Evolutionary conservation across 2,329 filamentous ascomycete genomes (phyloP).

Genomic region (Myrmaecium sp.): DNA sequence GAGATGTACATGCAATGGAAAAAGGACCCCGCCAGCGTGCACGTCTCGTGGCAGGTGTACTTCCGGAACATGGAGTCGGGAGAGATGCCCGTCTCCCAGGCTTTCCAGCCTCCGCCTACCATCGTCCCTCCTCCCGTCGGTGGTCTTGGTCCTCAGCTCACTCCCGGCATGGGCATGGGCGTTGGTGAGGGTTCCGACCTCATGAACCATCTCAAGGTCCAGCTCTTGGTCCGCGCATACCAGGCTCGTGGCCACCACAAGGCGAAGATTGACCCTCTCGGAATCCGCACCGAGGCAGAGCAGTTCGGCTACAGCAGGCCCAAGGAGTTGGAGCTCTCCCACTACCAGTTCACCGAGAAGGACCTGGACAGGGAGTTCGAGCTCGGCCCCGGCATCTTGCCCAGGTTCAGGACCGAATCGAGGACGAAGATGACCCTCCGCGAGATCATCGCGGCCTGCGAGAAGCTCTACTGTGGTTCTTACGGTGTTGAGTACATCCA

Average conservation of each 20-base stretch:
- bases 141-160: slow-evolving; percentile 52
- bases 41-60: slow-evolving; percentile 98
- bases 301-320: slow-evolving; percentile 76
- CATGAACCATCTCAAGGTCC: slow-evolving; percentile 93
- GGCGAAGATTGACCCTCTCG: slow-evolving; percentile 89
- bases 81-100: slow-evolving; percentile 93
- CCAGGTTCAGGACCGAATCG: slow-evolving; percentile 74
- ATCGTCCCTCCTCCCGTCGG: slow-evolving; percentile 70
- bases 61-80: slow-evolving; percentile 99
- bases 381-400: slow-evolving; percentile 86
- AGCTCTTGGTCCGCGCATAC: slow-evolving; percentile 91
- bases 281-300: slow-evolving; percentile 72
- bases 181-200: slow-evolving; percentile 61
- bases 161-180: slow-evolving; percentile 50
- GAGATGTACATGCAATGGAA: slow-evolving; percentile 99
- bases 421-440: slow-evolving; percentile 93
- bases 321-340: slow-evolving; percentile 80
- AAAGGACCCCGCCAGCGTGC: slow-evolving; percentile 78
- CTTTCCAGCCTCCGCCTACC: slow-evolving; percentile 88
- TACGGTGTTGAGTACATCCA: slow-evolving; percentile 98
- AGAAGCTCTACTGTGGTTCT: slow-evolving; percentile 92
- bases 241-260: slow-evolving; percentile 97
- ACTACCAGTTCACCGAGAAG: slow-evolving; percentile 90
- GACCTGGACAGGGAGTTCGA: slow-evolving; percentile 85
- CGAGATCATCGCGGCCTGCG: slow-evolving; percentile 84